Base-by-base conservation (phyloP, 495 filamentous ascomycete species). In the Delitschia confertaspora region DNA sequence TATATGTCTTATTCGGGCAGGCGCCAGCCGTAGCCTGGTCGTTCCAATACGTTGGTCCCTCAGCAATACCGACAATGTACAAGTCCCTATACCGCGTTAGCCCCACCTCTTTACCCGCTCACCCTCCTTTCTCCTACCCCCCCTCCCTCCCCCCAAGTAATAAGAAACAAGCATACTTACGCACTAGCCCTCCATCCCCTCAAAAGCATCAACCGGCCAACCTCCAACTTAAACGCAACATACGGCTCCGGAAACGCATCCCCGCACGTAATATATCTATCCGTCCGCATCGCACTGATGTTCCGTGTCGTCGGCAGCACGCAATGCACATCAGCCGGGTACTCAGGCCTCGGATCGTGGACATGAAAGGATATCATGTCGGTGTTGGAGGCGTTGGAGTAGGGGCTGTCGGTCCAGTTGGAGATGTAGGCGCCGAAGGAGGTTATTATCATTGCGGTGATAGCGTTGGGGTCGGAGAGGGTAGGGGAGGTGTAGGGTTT, bases 401-500 rank as follows among this genome's bases (percentile, higher is more conserved):
- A 13, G 26, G 26, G 26, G 26, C 26, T 7, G 7, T 7, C n/a
- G 26, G 26, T 7, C n/a, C 7, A 29, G 20, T 14, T 21, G 33
- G 20, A 38, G 24, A 47, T 10, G 43, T 42, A 47, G 23, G 43
- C 36, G 20, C 24, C 23, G 43, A 53, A 47, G 26, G 26, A 7
- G 26, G 7, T 7, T 29, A 7, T 7, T 13, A 13, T n/a, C n/a
- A n/a, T n/a, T n/a, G n/a, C n/a, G n/a, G n/a, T n/a, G n/a, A n/a
- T n/a, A n/a, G n/a, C n/a, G 42, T 51, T 27, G 6, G 35, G 21
- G 18, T 45, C 23, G 25, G 16, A 20, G 24, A 50, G 36, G 6
- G 19, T 37, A 8, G 36, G 6, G 19, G 30, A 8, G 36, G 37
- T 5, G 36, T 3, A 13, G 16, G 36, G 11, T 5, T 3, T 3